phyloP scores from a whole-genome alignment of 257 asterid genomes.

The Solanum medicagineum region DNA sequence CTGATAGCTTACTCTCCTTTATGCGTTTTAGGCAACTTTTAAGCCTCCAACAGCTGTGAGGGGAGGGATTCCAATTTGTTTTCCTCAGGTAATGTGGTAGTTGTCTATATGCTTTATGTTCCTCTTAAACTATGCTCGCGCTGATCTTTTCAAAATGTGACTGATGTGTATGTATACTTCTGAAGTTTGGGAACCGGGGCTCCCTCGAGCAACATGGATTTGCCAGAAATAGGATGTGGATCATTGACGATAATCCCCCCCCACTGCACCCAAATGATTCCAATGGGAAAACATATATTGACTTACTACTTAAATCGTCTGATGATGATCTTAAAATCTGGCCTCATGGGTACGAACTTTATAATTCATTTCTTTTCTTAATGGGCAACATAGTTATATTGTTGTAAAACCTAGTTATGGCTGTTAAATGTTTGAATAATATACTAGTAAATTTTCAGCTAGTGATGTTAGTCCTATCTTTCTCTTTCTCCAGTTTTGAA shows the following conservation, averaged over 20 bases:
- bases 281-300: slow-evolving; percentile 29
- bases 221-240: slow-evolving; percentile 71
- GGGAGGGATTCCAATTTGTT: slow-evolving; percentile 87
- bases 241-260: slow-evolving; percentile 59
- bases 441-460: background rate
- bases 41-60: slow-evolving; percentile 80
- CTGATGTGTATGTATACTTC: background rate
- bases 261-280: slow-evolving; percentile 37
- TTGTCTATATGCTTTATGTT: background rate
- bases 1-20: background rate
- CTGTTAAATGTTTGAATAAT: background rate
- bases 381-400: background rate
- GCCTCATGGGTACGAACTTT: slow-evolving; percentile 57
- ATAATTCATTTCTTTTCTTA: background rate
- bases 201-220: slow-evolving; percentile 80
- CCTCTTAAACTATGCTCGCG: background rate
- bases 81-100: slow-evolving; percentile 54
- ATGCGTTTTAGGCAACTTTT: slow-evolving; percentile 37
- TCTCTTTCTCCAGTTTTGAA: slow-evolving; percentile 37
- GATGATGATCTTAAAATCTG: slow-evolving; percentile 71
- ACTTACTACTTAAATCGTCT: slow-evolving; percentile 54
- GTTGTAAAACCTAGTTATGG: background rate
- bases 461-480: background rate
- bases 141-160: background rate
- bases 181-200: slow-evolving; percentile 72